A percentile compares a stretch with the other conserved stretches of the same genome.
Evolutionary conservation across 768 basidiomycete genomes (phyloP).

Genomic region (Podaxis rugospora): DNA sequence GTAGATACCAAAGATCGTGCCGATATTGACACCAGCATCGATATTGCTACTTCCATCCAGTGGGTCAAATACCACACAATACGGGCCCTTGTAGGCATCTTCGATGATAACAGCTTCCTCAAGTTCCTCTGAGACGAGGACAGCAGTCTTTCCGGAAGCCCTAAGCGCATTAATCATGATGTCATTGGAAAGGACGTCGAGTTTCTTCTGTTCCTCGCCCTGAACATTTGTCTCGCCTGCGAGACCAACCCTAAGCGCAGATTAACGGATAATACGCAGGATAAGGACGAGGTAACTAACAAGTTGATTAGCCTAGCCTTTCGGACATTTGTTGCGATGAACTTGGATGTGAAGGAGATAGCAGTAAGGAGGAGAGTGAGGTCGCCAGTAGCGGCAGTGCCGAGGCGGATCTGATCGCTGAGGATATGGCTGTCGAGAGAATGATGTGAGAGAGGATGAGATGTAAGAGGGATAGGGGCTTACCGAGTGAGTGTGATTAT

Average conservation of each 20-base stretch:
- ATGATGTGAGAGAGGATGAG: conserved; percentile 10
- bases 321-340: conserved; percentile 97
- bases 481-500: conserved; percentile 92
- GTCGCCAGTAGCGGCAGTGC: conserved; percentile 85
- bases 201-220: conserved; percentile 99
- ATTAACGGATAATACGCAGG: conserved; percentile 6
- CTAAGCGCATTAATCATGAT: conserved; percentile 98
- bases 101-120: conserved; percentile 92
- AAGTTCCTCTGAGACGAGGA: conserved; percentile 94
- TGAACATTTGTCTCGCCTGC: conserved; percentile 97
- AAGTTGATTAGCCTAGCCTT: conserved; percentile 97
- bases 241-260: conserved; percentile 74
- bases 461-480: conserved; percentile 16
- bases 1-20: conserved; percentile 97
- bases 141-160: conserved; percentile 94
- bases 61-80: conserved; percentile 98
- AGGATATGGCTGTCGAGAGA: conserved; percentile 60
- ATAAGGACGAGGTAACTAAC: conserved; percentile 40
- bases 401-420: conserved; percentile 77
- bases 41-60: conserved; percentile 96
- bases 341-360: conserved; percentile 94
- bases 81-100: conserved; percentile 73
- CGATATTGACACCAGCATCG: conserved; percentile 97
- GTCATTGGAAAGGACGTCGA: conserved; percentile 96
- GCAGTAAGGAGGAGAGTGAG: conserved; percentile 91